A percentile compares a stretch with the other conserved stretches of the same genome.
phyloP scores from a whole-genome alignment of 2,329 filamentous ascomycete genomes.

The Pestalotiopsis sp. region DNA sequence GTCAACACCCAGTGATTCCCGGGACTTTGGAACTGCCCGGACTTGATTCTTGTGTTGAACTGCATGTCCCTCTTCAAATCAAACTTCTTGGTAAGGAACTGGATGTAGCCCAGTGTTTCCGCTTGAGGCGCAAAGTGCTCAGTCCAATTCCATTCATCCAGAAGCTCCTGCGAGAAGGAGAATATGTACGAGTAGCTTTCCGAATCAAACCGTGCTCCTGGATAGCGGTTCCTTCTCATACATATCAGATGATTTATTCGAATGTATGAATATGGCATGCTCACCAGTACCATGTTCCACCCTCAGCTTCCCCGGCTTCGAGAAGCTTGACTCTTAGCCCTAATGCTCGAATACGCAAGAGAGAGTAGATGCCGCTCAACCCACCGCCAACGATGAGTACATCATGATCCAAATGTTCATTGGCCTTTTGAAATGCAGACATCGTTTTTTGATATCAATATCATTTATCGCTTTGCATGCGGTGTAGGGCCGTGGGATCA shows the following conservation, averaged over 20 bases:
- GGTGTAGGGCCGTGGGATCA: not conserved
- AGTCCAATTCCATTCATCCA: conserved; percentile 44
- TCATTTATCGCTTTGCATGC: not conserved
- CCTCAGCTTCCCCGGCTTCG: not conserved
- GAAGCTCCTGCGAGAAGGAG: conserved; percentile 41
- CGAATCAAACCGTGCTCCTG: conserved; percentile 41
- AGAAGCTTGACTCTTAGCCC: not conserved
- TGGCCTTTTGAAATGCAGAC: conserved; percentile 1
- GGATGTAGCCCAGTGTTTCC: conserved; percentile 42
- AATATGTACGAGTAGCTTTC: conserved; percentile 49
- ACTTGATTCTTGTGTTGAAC: conserved; percentile 29
- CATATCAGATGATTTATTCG: not conserved
- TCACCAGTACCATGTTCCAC: not conserved
- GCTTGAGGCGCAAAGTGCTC: conserved; percentile 34
- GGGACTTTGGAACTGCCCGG: not conserved
- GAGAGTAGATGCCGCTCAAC: conserved; percentile 1
- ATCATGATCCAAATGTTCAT: not conserved
- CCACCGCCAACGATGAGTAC: not conserved
- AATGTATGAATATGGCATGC: not conserved
- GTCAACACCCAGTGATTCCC: conserved; percentile 29
- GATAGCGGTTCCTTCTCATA: conserved; percentile 14
- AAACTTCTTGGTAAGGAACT: conserved; percentile 38
- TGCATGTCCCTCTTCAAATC: conserved; percentile 35
- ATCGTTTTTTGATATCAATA: not conserved
- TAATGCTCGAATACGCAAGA: not conserved